Percentiles rank a stretch among this genome's conserved stretches.
Evolutionary conservation across 1,284 basidiomycete species (phyloP).

Genomic region (Irpex rosettiformis): DNA sequence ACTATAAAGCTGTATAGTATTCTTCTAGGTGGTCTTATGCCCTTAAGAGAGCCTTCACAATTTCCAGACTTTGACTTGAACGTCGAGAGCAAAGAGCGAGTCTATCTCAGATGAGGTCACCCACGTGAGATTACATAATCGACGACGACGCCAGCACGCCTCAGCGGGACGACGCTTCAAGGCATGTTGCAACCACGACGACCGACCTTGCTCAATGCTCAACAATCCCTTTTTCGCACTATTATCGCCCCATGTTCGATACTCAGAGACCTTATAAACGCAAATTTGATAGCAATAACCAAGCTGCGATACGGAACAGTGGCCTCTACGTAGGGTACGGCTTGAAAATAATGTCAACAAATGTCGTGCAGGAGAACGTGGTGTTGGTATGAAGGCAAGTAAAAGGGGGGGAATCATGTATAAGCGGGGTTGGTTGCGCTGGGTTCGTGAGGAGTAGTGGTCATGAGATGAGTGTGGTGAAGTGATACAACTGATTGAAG

Average conservation of each 20-base stretch:
- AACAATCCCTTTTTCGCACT: background rate
- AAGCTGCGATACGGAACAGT: background rate
- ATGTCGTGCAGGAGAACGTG: background rate
- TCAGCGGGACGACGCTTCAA: background rate
- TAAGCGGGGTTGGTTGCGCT: conserved; percentile 12
- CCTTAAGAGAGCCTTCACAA: no score
- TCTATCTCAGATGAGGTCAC: background rate
- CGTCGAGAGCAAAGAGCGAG: background rate
- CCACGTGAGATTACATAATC: background rate
- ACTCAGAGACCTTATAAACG: background rate
- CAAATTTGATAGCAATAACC: conserved; percentile 2
- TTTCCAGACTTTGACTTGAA: background rate
- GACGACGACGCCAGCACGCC: background rate
- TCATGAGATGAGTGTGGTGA: background rate
- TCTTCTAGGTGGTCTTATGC: no score
- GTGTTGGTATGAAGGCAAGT: background rate
- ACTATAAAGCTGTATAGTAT: no score
- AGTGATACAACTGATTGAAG: background rate
- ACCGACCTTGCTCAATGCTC: background rate
- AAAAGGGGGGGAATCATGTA: background rate
- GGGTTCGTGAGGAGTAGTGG: conserved; percentile 1
- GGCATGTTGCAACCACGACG: conserved; percentile 1
- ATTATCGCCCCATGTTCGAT: background rate
- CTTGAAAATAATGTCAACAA: conserved; percentile 12
- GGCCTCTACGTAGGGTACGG: conserved; percentile 9